Evolutionary conservation across 1,139 yeast species (phyloP).

Genomic region (Candida anutae): DNA sequence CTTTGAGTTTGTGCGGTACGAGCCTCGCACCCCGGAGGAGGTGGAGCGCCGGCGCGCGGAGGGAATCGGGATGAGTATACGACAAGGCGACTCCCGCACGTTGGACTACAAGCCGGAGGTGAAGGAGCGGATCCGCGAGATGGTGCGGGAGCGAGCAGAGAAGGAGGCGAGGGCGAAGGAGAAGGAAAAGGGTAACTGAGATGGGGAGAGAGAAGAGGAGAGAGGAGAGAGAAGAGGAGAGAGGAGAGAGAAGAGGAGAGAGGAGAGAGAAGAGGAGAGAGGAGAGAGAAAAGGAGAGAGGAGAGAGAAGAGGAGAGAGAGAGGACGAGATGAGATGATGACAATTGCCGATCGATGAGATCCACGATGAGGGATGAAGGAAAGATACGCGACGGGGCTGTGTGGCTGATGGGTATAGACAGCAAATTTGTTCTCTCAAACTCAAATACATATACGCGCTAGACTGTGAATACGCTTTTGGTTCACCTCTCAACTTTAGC

Average conservation of each 20-base stretch:
- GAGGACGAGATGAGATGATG: background rate
- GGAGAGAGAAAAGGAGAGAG: background rate
- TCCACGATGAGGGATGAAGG: too few species aligned
- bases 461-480: too few species aligned
- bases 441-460: too few species aligned
- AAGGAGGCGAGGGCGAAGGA: background rate
- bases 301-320: background rate
- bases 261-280: background rate
- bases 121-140: constrained; percentile 21
- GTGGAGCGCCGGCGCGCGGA: constrained; percentile 30
- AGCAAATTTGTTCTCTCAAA: too few species aligned
- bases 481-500: too few species aligned
- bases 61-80: constrained; percentile 21
- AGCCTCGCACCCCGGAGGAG: constrained; percentile 34
- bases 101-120: constrained; percentile 41
- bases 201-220: background rate
- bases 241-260: background rate
- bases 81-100: constrained; percentile 27
- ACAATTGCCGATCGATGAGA: too few species aligned
- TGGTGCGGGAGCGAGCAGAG: constrained; percentile 11
- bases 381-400: too few species aligned
- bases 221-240: background rate
- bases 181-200: background rate
- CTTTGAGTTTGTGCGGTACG: constrained; percentile 32
- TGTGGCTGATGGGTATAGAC: too few species aligned